Percentiles rank a stretch among this genome's conserved stretches.
These are phyloP conservation scores for Ceratobasidium sp. DNA, from an alignment of 1,284 basidiomycete species.

Conservation along the genomic window DNA sequence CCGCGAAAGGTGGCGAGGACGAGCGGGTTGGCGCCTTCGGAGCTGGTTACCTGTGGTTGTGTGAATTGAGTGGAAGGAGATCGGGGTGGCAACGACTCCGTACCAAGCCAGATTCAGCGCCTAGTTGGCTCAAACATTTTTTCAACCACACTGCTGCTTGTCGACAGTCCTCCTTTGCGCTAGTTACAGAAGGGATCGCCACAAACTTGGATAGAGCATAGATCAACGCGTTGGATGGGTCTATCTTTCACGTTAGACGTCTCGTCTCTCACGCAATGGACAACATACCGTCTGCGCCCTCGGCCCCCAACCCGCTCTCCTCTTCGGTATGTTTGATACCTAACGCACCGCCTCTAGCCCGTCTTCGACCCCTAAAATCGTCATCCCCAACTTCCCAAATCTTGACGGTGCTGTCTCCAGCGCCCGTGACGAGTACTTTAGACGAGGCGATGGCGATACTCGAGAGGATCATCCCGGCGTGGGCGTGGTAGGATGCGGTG, in stretches of 20 bases:
- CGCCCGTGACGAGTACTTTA: conserved; percentile 74
- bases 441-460: conserved; percentile 58
- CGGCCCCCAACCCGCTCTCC: conserved; percentile 11
- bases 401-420: conserved; percentile 86
- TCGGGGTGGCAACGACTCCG: conserved; percentile 50
- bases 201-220: conserved; percentile 86
- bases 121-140: conserved; percentile 86
- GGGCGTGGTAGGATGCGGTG: conserved; percentile 81
- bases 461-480: conserved; percentile 84
- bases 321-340: conserved; percentile 3
- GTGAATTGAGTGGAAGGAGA: not conserved
- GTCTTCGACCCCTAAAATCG: conserved; percentile 6
- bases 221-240: conserved; percentile 58
- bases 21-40: conserved; percentile 76
- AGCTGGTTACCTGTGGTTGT: not conserved
- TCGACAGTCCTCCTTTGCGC: conserved; percentile 85
- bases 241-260: not conserved
- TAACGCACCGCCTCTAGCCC: not conserved
- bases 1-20: conserved; percentile 88
- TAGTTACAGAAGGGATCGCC: conserved; percentile 87
- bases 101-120: conserved; percentile 80
- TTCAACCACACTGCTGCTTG: conserved; percentile 92
- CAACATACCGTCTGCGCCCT: conserved; percentile 21
- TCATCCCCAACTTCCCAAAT: conserved; percentile 64
- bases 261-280: not conserved